Conservation (phyloP, 129 eudicot genomes). For the Pulicaria dysenterica region DNA sequence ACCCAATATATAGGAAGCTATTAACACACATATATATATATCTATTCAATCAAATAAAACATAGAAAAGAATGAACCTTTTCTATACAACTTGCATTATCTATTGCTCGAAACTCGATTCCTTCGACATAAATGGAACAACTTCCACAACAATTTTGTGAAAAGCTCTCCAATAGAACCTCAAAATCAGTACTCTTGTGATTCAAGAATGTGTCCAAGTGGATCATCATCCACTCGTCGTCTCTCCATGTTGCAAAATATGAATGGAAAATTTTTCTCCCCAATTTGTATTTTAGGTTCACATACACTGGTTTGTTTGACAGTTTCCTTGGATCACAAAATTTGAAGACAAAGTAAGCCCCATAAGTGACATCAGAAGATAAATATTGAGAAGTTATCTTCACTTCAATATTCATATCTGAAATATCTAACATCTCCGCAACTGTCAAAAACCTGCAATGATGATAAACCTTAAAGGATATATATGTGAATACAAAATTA, state of each 20-base stretch:
- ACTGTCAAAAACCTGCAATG: not conserved
- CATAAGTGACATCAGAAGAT: slow-evolving; percentile 3
- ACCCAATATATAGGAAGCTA: not conserved
- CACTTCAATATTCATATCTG: not conserved
- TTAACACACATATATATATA: not conserved
- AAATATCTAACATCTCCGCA: not conserved
- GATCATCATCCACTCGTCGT: not conserved
- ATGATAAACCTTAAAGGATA: not conserved
- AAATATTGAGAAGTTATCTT: slow-evolving; percentile 1
- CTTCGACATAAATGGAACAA: not conserved
- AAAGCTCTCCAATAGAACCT: slow-evolving; percentile 3
- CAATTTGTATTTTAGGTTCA: slow-evolving; percentile 9
- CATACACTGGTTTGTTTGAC: not conserved
- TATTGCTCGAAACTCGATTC: slow-evolving; percentile 2
- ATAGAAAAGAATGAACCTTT: not conserved
- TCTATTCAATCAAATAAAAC: not conserved
- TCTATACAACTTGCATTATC: not conserved
- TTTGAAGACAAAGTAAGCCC: slow-evolving; percentile 1
- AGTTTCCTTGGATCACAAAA: slow-evolving; percentile 3
- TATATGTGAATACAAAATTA: too few relatives aligned
- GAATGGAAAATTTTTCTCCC: not conserved
- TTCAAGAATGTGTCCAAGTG: not conserved
- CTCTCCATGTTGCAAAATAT: not conserved
- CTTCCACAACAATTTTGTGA: not conserved
- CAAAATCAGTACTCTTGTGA: not conserved